Evolutionary conservation across 805 yeast genomes (phyloP).

Genomic region (Wickerhamomyces pijperi): DNA sequence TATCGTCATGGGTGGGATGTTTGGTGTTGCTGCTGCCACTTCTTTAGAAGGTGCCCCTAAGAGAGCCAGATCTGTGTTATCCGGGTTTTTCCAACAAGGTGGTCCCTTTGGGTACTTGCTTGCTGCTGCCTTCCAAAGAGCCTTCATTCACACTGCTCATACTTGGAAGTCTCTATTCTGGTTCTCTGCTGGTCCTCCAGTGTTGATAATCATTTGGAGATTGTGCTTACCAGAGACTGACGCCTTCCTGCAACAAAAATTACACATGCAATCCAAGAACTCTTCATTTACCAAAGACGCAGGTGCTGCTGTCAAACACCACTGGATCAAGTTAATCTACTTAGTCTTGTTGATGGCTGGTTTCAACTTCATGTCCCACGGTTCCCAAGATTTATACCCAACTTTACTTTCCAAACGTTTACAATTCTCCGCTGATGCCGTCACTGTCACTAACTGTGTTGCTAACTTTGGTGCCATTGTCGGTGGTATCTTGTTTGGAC

Average conservation of each 20-base stretch:
- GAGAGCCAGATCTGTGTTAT: conserved; percentile 43
- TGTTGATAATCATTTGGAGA: conserved; percentile 31
- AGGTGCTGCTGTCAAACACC: conserved; percentile 25
- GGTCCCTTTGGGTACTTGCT: conserved; percentile 60
- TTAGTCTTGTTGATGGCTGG: conserved; percentile 51
- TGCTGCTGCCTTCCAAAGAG: conserved; percentile 56
- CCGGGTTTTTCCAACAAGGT: conserved; percentile 73
- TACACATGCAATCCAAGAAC: conserved; percentile 21
- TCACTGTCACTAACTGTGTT: conserved; percentile 45
- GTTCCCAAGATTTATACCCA: conserved; percentile 54
- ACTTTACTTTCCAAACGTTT: conserved; percentile 39
- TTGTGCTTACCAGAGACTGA: conserved; percentile 39
- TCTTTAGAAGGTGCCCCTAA: conserved; percentile 37
- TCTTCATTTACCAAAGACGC: conserved; percentile 24
- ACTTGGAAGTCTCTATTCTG: conserved; percentile 60
- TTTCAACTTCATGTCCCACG: conserved; percentile 51
- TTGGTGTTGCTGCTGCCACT: conserved; percentile 32
- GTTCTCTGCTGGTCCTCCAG: conserved; percentile 54
- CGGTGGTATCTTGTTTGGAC: conserved; percentile 49
- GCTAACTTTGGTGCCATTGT: conserved; percentile 47
- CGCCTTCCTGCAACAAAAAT: conserved; percentile 32
- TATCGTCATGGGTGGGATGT: conserved; percentile 39
- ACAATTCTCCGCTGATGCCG: conserved; percentile 27
- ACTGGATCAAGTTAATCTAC: conserved; percentile 52
- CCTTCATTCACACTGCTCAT: conserved; percentile 40